Evolutionary conservation across 1,284 basidiomycete genomes (phyloP), one percentile per base, ranked within the genome.

Genomic region (Puccinia polysora): DNA sequence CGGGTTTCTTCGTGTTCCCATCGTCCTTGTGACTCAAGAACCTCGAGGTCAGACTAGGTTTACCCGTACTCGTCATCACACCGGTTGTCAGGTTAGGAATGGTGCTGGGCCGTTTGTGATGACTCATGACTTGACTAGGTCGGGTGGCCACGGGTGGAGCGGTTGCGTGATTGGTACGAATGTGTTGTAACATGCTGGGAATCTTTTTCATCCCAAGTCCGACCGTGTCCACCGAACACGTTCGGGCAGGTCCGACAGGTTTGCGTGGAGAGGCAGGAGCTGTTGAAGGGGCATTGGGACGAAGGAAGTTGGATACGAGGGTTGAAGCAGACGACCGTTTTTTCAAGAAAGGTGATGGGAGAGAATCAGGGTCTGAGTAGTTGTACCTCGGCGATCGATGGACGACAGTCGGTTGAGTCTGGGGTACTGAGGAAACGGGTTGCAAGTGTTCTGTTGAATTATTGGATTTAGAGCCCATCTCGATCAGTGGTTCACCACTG

Each of bases 241-340:
- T 53, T 20, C 50, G 20, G 1, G 78, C 25, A 60, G 78, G 28
- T 74, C 76, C 25, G 74, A 75, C 49, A 76, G 77, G 73, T 45
- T 77, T 38, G 70, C 78, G 56, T 74, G 77, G 67, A 75, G 78
- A 34, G 7, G 5, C 28, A 15, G 55, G 30, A 4, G 55, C 28
- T 23, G 50, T 53, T 12, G 63, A 7, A 18, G 45, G 18, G 2
- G 47, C 7, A 23, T 34, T 71, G 28, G 67, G 67, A 20, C 56
- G 23, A 8, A 63, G 36, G 47, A 71, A 62, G 15, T 63, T 34
- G 0, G 68, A 52, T 6, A 63, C 68, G 23, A 63, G 55, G 3
- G 58, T 63, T 7, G 68, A 71, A 3, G 68, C 50, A 6, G 68
- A 71, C 5, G 68, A 53, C 47, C 55, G 62, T 47, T 71, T 71